Conservation (phyloP, 768 basidiomycete species). For the Saitozyma podzolica region DNA sequence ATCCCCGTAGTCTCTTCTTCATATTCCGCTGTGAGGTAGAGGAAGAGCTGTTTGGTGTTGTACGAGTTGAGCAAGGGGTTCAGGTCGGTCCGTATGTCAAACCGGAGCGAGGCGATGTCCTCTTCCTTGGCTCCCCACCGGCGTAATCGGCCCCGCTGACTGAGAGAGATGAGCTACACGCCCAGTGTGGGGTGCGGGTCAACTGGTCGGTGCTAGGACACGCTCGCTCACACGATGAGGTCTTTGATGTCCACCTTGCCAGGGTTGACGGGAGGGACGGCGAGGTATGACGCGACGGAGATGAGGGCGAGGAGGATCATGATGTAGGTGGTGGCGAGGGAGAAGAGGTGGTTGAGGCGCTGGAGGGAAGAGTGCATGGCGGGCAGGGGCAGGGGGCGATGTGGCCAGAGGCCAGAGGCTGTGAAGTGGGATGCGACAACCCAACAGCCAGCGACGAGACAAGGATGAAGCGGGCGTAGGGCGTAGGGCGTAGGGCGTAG, state of each 20-base stretch:
- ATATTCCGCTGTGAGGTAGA: conserved; percentile 41
- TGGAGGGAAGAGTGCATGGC: conserved; percentile 44
- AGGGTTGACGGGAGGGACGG: conserved; percentile 31
- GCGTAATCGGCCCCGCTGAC: conserved; percentile 36
- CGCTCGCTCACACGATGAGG: conserved; percentile 34
- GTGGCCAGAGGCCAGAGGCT: too few relatives aligned
- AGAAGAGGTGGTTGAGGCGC: conserved; percentile 40
- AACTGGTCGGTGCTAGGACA: not conserved
- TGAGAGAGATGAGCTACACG: conserved; percentile 7
- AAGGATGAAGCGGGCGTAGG: not conserved
- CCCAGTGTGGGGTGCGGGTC: not conserved
- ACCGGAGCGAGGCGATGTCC: conserved; percentile 42
- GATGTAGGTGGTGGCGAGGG: conserved; percentile 42
- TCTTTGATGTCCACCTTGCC: conserved; percentile 43
- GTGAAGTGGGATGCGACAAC: not conserved
- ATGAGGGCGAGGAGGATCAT: conserved; percentile 43
- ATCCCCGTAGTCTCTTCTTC: conserved; percentile 18
- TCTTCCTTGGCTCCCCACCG: conserved; percentile 41
- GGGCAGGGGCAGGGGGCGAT: not conserved
- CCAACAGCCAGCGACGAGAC: not conserved
- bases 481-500: not conserved
- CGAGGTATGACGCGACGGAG: conserved; percentile 37
- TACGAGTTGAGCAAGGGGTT: conserved; percentile 43
- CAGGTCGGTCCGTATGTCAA: conserved; percentile 43
- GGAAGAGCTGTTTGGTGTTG: conserved; percentile 47